Percentiles rank a stretch among this genome's conserved stretches.
Evolutionary conservation across 495 filamentous ascomycete genomes (phyloP).

Genomic region (Lophiostoma macrostomum): DNA sequence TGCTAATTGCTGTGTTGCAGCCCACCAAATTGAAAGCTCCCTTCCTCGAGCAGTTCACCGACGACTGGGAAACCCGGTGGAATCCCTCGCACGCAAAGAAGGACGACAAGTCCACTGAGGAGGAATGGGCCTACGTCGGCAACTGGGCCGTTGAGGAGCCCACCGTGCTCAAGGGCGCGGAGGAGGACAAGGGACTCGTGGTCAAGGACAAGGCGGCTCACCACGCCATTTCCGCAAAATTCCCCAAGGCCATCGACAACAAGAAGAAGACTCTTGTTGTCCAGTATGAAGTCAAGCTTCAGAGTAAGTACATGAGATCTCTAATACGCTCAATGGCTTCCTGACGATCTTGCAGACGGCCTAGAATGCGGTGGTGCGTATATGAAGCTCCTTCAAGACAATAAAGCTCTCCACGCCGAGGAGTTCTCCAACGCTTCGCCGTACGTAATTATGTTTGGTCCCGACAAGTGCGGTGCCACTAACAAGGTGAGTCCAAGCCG

Average conservation of each 20-base stretch:
- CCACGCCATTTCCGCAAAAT: conserved; percentile 99
- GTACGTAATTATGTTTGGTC: conserved; percentile 99
- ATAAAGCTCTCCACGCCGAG: conserved; percentile 91
- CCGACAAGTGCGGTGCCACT: conserved; percentile 98
- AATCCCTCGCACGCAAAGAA: conserved; percentile 94
- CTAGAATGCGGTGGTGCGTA: conserved; percentile 99
- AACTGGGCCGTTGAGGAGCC: conserved; percentile 98
- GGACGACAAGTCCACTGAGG: conserved; percentile 73
- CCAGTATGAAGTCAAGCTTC: conserved; percentile 99
- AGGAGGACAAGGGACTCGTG: conserved; percentile 94
- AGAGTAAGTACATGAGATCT: conserved; percentile 61
- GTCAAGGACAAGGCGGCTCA: conserved; percentile 96
- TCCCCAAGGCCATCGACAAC: conserved; percentile 93
- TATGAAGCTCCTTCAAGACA: conserved; percentile 97
- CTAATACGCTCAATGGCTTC: background rate
- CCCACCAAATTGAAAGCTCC: conserved; percentile 83
- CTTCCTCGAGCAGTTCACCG: conserved; percentile 98
- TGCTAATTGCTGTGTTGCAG: conserved; percentile 47
- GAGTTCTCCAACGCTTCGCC: conserved; percentile 98
- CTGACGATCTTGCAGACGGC: conserved; percentile 59
- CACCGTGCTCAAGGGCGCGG: conserved; percentile 84
- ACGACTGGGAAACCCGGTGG: conserved; percentile 91
- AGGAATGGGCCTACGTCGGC: conserved; percentile 98
- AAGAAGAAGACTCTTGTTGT: conserved; percentile 95
- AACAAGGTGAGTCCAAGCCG: conserved; percentile 67